These are phyloP conservation scores for Mycogone perniciosa DNA, from an alignment of 2,329 filamentous ascomycete genomes.

Conservation along the genomic window DNA sequence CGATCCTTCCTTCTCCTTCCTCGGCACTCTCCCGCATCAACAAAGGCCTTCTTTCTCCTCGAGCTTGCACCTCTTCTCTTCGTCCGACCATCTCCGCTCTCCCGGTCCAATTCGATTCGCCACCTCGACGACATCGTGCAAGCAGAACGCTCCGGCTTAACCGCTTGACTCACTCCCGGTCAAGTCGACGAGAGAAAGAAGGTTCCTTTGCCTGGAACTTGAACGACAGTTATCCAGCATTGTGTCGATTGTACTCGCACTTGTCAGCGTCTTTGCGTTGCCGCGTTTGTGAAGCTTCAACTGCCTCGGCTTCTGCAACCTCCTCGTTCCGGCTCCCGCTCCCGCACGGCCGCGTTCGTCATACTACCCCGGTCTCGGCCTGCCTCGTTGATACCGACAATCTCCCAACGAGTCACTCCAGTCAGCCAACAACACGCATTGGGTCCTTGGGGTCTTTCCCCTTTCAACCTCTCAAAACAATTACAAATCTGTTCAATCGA, in stretches of 20 bases:
- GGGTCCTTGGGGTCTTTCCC: slow-evolving; percentile 22
- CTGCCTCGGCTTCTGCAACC: slow-evolving; percentile 2
- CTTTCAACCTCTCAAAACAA: slow-evolving; percentile 13
- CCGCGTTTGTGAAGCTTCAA: slow-evolving; percentile 2
- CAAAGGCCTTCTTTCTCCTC: slow-evolving; percentile 32
- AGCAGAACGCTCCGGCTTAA: slow-evolving; percentile 15
- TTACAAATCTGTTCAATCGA: slow-evolving; percentile 19
- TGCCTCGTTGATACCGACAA: slow-evolving; percentile 2
- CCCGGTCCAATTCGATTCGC: slow-evolving; percentile 18
- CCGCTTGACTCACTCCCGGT: slow-evolving; percentile 14
- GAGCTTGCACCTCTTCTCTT: slow-evolving; percentile 26
- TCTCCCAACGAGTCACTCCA: slow-evolving; percentile 5
- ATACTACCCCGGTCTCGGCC: slow-evolving; percentile 13
- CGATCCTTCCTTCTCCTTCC: slow-evolving; percentile 20
- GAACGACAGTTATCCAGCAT: neutral
- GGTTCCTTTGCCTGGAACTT: slow-evolving; percentile 14
- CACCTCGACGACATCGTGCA: slow-evolving; percentile 14
- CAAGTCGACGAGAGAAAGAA: slow-evolving; percentile 29
- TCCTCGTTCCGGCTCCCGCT: neutral
- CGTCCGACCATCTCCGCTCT: slow-evolving; percentile 16
- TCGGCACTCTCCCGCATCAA: slow-evolving; percentile 22
- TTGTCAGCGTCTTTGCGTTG: slow-evolving; percentile 2
- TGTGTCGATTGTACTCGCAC: neutral
- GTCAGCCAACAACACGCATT: slow-evolving; percentile 16
- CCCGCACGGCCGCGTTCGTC: slow-evolving; percentile 4